A percentile compares a stretch with the other conserved stretches of the same genome.
Conservation (phyloP, 1,139 yeast species). For the Sugiyamaella grinbergsii region DNA sequence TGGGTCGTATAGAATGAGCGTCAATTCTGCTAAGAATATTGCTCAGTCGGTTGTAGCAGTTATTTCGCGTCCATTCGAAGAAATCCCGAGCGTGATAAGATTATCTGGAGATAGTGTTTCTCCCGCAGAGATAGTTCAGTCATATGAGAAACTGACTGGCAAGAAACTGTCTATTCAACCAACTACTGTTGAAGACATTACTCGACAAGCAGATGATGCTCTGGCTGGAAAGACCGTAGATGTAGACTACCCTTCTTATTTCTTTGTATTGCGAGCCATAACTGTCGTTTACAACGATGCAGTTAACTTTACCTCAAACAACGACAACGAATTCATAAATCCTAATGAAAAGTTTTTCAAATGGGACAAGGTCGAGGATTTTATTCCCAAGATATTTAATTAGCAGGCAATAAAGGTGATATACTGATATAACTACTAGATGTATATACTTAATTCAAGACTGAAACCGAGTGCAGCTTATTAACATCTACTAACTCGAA, state of each 20-base stretch:
- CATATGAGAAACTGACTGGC: constrained; percentile 48
- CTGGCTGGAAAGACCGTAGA: constrained; percentile 11
- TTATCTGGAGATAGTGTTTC: constrained; percentile 49
- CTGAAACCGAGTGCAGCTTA: too few species aligned
- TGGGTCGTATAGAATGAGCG: constrained; percentile 37
- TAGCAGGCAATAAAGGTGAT: background rate
- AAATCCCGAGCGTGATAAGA: constrained; percentile 51
- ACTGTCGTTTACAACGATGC: constrained; percentile 34
- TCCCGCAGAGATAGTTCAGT: constrained; percentile 46
- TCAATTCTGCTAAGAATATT: constrained; percentile 50
- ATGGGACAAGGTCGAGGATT: constrained; percentile 46
- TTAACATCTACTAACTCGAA: too few species aligned
- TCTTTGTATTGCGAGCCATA: constrained; percentile 34
- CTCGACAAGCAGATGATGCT: constrained; percentile 41
- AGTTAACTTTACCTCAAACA: constrained; percentile 36
- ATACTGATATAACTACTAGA: background rate
- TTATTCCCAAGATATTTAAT: background rate
- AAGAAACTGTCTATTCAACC: constrained; percentile 44
- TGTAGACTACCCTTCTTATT: constrained; percentile 25
- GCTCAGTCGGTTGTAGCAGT: constrained; percentile 52
- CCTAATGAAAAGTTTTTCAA: constrained; percentile 52
- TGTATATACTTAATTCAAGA: too few species aligned
- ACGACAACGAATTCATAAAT: constrained; percentile 55
- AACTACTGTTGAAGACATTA: constrained; percentile 33
- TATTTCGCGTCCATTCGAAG: constrained; percentile 43